phyloP scores from a whole-genome alignment of 2,329 filamentous ascomycete species.

The Coniochaeta sp. region DNA sequence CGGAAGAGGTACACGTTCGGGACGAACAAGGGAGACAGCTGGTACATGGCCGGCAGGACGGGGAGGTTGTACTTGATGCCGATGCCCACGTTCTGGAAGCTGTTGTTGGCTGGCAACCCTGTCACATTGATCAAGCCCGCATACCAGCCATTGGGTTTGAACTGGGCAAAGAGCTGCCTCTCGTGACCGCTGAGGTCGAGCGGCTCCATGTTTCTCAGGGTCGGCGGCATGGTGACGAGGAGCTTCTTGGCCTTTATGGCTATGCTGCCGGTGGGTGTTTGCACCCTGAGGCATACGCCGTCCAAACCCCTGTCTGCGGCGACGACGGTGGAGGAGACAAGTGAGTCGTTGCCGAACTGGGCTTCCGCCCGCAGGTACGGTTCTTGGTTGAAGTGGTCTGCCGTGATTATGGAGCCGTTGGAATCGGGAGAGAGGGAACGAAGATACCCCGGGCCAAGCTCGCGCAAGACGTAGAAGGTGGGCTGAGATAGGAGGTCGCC shows the following conservation, averaged over 20 bases:
- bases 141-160: constrained; percentile 23
- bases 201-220: constrained; percentile 17
- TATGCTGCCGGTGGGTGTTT: constrained; percentile 7
- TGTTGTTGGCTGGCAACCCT: constrained; percentile 16
- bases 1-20: too few relatives aligned
- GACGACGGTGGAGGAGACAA: too few relatives aligned
- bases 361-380: constrained; percentile 1
- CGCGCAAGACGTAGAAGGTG: background rate
- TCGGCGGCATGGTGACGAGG: constrained; percentile 27
- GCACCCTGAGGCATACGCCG: constrained; percentile 20
- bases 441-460: background rate
- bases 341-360: constrained; percentile 2
- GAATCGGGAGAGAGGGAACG: constrained; percentile 3
- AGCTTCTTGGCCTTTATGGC: constrained; percentile 23
- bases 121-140: constrained; percentile 21
- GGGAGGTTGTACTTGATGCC: too few relatives aligned
- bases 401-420: constrained; percentile 2
- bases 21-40: too few relatives aligned
- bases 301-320: constrained; percentile 16
- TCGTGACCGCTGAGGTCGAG: constrained; percentile 24
- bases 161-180: constrained; percentile 19
- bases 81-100: too few relatives aligned
- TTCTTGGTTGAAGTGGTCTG: too few relatives aligned
- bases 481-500: background rate
- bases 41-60: too few relatives aligned